Conservation (phyloP, 768 basidiomycete species). For the Nidularia sp. region DNA sequence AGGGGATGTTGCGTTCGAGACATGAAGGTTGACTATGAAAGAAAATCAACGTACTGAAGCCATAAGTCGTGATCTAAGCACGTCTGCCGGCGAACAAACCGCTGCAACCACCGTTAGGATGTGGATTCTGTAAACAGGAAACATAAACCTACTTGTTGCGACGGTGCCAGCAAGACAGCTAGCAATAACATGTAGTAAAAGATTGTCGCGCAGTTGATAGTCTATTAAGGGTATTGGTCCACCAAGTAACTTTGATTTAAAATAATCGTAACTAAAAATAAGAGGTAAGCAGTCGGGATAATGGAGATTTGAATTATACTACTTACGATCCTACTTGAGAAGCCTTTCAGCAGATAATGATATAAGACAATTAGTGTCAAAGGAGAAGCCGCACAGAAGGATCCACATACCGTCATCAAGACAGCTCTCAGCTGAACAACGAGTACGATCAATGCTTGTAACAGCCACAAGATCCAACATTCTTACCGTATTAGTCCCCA, state of each 20-base stretch:
- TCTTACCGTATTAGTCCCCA: constrained; percentile 74
- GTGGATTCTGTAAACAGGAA: constrained; percentile 1
- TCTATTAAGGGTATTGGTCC: constrained; percentile 50
- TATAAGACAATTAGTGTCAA: too few relatives aligned
- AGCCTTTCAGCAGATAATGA: constrained; percentile 31
- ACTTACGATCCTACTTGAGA: constrained; percentile 85
- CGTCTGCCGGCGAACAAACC: constrained; percentile 76
- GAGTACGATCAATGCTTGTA: constrained; percentile 2
- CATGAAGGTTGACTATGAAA: background rate
- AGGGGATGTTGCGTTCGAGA: constrained; percentile 3
- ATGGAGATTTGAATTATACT: background rate
- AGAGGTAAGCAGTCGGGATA: background rate
- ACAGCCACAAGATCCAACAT: background rate
- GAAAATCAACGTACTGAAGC: constrained; percentile 47
- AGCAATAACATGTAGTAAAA: constrained; percentile 62
- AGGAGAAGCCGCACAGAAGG: background rate
- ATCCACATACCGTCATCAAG: constrained; percentile 65
- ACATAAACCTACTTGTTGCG: constrained; percentile 60
- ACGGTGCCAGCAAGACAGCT: constrained; percentile 71
- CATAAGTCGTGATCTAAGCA: constrained; percentile 75
- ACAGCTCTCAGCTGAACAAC: constrained; percentile 42
- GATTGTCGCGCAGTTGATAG: constrained; percentile 60
- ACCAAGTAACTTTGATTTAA: constrained; percentile 57
- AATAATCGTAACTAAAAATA: constrained; percentile 63
- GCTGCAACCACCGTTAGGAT: constrained; percentile 34